These are phyloP conservation scores for Bertia moriformis DNA, from an alignment of 2,329 filamentous ascomycete species.

Conservation along the genomic window DNA sequence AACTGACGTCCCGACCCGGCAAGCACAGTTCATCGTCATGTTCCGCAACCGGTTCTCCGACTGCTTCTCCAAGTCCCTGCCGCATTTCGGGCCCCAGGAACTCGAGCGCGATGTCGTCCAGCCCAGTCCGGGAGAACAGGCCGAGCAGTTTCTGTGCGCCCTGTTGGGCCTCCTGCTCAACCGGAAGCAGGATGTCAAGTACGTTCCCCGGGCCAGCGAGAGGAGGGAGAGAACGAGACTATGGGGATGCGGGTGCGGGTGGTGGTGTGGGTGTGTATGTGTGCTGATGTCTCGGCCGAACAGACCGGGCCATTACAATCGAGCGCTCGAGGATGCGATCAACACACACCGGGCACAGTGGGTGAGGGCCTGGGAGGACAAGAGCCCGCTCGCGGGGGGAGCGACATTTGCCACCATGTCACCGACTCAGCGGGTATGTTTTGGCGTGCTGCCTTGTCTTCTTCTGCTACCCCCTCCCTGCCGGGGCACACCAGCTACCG, in stretches of 20 bases:
- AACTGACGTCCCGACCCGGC: constrained; percentile 3
- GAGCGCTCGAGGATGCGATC: constrained; percentile 87
- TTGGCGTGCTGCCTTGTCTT: too few species aligned
- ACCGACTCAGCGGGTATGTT: constrained; percentile 64
- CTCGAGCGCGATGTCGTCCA: constrained; percentile 77
- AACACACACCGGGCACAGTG: constrained; percentile 75
- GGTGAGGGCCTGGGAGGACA: constrained; percentile 68
- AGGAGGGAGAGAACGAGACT: constrained; percentile 1
- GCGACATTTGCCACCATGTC: constrained; percentile 71
- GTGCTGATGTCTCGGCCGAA: constrained; percentile 3
- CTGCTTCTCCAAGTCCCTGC: constrained; percentile 70
- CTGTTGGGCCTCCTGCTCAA: constrained; percentile 79
- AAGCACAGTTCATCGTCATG: constrained; percentile 81
- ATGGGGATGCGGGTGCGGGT: neutral
- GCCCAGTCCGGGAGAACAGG: constrained; percentile 64
- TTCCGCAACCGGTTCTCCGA: constrained; percentile 89
- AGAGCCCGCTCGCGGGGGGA: constrained; percentile 69
- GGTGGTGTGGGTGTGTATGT: neutral
- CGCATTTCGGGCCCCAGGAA: constrained; percentile 88
- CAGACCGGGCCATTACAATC: constrained; percentile 82
- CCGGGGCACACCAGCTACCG: too few species aligned
- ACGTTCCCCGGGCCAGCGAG: constrained; percentile 29
- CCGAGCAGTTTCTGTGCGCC: constrained; percentile 79
- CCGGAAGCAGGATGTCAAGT: constrained; percentile 98
- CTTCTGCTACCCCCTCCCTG: constrained; percentile 2